Conservation (phyloP, 2,329 filamentous ascomycete genomes). For the Penicillium sp. region DNA sequence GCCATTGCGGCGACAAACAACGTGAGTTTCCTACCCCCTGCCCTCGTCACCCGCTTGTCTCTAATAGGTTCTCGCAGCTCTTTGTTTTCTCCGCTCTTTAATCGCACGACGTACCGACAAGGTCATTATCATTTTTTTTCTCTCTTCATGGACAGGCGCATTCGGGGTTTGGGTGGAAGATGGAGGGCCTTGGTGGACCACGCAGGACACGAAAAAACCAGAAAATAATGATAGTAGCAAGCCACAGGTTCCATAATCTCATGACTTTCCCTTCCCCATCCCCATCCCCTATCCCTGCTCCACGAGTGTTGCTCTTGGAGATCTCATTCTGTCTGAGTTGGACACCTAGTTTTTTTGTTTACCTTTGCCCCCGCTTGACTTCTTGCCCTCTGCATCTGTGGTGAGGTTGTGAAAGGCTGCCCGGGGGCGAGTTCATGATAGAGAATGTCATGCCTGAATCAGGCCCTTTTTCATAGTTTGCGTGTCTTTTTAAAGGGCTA, state of each 20-base stretch:
- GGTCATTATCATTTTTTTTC: constrained; percentile 21
- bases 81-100: constrained; percentile 78
- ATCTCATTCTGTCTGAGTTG: constrained; percentile 5
- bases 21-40: constrained; percentile 61
- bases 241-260: constrained; percentile 26
- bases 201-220: constrained; percentile 23
- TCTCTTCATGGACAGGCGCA: constrained; percentile 24
- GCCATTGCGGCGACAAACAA: constrained; percentile 99
- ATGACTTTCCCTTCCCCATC: constrained; percentile 21
- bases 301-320: not conserved
- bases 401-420: constrained; percentile 29
- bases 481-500: not conserved
- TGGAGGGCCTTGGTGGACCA: constrained; percentile 17
- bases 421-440: constrained; percentile 30
- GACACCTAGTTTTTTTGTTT: constrained; percentile 13
- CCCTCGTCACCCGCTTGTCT: not conserved
- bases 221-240: constrained; percentile 24
- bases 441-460: constrained; percentile 32
- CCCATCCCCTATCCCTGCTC: constrained; percentile 10
- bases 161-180: constrained; percentile 22
- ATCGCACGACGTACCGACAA: constrained; percentile 18
- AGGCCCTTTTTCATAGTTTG: constrained; percentile 12
- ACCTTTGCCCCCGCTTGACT: constrained; percentile 4
- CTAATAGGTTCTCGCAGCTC: constrained; percentile 52
- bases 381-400: constrained; percentile 15